Conservation (phyloP, 305 asterid genomes). For the Fraxinus sp. region DNA sequence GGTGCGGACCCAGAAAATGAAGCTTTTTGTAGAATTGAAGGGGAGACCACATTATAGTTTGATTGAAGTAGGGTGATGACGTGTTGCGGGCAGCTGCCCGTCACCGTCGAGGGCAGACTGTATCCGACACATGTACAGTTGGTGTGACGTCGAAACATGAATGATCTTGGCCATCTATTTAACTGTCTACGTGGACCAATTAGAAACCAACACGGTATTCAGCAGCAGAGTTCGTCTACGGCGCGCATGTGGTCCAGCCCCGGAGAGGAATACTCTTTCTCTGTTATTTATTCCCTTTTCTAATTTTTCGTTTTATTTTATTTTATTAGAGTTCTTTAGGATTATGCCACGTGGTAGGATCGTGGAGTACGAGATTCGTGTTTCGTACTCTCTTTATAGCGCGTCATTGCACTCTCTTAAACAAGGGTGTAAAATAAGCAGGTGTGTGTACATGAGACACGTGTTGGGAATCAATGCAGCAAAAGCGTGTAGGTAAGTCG, state of each 20-base stretch:
- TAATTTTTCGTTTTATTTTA: neutral
- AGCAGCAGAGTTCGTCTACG: constrained; percentile 29
- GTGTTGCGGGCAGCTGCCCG: constrained; percentile 82
- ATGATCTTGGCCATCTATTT: constrained; percentile 46
- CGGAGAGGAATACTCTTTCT: neutral
- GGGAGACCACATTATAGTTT: constrained; percentile 37
- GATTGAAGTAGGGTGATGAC: constrained; percentile 21
- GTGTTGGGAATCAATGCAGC: constrained; percentile 1
- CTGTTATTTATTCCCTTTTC: neutral
- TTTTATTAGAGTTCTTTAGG: constrained; percentile 1
- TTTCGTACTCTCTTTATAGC: neutral
- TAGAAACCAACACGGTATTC: constrained; percentile 20
- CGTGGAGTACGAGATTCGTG: constrained; percentile 41
- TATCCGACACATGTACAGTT: constrained; percentile 55
- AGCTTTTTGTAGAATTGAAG: constrained; percentile 10
- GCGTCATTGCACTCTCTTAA: constrained; percentile 17
- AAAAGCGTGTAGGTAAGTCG: constrained; percentile 29
- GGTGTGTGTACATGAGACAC: neutral
- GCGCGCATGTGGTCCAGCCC: constrained; percentile 57
- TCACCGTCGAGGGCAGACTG: constrained; percentile 75
- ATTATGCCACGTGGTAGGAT: constrained; percentile 56
- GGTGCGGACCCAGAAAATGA: constrained; percentile 22
- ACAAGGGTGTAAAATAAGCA: neutral
- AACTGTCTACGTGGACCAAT: constrained; percentile 62
- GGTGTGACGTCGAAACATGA: constrained; percentile 47